These are phyloP conservation scores for Colletotrichum chrysophilum DNA, from an alignment of 2,329 filamentous ascomycete genomes.

Conservation along the genomic window DNA sequence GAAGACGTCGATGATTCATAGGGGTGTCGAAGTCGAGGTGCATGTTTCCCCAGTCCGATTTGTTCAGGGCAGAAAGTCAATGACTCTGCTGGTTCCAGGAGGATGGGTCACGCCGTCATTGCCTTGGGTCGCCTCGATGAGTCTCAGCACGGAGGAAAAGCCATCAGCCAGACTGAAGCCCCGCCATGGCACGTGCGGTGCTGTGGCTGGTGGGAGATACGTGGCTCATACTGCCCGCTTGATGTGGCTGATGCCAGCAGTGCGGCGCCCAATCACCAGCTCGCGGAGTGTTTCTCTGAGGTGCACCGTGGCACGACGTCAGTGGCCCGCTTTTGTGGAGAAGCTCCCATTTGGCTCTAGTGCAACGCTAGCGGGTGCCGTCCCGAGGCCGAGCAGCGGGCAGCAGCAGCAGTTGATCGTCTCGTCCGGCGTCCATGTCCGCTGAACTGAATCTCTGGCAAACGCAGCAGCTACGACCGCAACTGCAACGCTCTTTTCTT, in stretches of 20 bases:
- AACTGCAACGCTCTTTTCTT: background rate
- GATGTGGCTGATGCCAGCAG: background rate
- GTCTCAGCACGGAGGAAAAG: background rate
- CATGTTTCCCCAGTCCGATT: background rate
- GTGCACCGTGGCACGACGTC: conserved; percentile 12
- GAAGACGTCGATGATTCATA: conserved; percentile 10
- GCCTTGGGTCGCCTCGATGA: background rate
- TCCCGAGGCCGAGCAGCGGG: background rate
- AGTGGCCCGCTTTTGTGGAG: background rate
- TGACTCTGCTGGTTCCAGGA: background rate
- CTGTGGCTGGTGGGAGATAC: background rate
- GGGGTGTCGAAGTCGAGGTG: background rate
- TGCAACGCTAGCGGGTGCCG: background rate
- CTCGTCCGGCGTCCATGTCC: background rate
- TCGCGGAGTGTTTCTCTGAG: background rate
- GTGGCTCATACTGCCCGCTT: background rate
- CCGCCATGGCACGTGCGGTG: background rate
- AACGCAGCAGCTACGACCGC: background rate
- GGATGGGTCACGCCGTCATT: conserved; percentile 2
- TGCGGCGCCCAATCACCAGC: background rate
- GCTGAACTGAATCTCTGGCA: background rate
- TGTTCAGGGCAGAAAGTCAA: background rate
- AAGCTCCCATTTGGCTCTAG: background rate
- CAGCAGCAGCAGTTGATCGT: background rate
- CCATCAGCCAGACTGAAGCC: background rate